phyloP scores from a whole-genome alignment of 2,329 filamentous ascomycete species.

The Trichoderma aggressivum region DNA sequence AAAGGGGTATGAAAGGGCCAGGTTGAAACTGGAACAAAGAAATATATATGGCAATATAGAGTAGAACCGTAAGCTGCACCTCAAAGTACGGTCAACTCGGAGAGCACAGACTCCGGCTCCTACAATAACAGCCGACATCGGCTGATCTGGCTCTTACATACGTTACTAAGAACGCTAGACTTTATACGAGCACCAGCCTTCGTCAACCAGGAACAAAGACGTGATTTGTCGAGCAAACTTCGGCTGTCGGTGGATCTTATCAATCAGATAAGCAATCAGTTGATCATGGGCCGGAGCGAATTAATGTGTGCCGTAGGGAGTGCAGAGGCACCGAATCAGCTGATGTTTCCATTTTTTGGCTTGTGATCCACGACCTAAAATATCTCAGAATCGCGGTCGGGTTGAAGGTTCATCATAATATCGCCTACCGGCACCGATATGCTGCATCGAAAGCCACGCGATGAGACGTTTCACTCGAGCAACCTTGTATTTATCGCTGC shows the following conservation, averaged over 20 bases:
- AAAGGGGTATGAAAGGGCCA: background rate
- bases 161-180: background rate
- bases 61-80: background rate
- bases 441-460: background rate
- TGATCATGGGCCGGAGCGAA: constrained; percentile 2
- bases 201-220: background rate
- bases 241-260: constrained; percentile 15
- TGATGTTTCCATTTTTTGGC: background rate
- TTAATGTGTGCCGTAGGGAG: background rate
- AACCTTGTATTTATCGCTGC: background rate
- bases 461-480: background rate
- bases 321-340: background rate
- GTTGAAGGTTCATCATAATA: background rate
- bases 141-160: background rate
- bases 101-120: background rate
- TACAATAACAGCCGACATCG: background rate
- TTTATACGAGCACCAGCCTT: background rate
- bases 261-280: constrained; percentile 12
- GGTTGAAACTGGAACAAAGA: background rate
- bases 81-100: background rate
- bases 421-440: background rate
- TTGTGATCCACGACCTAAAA: background rate
- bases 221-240: background rate
- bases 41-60: background rate
- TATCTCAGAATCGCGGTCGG: background rate